Evolutionary conservation across 805 yeast species (phyloP).

Genomic region (Candida sakaeoensis): DNA sequence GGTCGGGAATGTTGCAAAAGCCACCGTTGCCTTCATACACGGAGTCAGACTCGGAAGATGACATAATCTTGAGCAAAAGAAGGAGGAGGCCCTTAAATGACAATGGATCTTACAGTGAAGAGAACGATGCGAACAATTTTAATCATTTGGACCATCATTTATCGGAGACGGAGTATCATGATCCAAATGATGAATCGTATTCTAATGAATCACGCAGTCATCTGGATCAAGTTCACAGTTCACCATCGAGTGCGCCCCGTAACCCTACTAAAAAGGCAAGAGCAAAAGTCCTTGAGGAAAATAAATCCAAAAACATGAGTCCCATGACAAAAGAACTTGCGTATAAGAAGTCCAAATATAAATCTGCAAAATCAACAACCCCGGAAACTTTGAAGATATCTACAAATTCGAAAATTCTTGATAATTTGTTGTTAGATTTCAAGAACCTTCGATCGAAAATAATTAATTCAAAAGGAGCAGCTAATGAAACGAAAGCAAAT

Average conservation of each 20-base stretch:
- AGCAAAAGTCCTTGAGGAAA: conserved; percentile 1
- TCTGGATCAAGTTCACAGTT: conserved; percentile 7
- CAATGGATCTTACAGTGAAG: not conserved
- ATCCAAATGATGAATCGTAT: not conserved
- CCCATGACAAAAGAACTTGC: too few species aligned
- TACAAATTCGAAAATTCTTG: not conserved
- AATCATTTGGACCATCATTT: not conserved
- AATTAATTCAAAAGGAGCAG: not conserved
- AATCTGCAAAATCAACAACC: too few species aligned
- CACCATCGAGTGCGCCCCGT: not conserved
- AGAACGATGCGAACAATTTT: not conserved
- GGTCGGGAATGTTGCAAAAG: not conserved
- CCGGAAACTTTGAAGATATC: too few species aligned
- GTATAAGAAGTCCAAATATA: too few species aligned
- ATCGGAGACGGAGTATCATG: not conserved
- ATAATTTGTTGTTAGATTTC: not conserved
- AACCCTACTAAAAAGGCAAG: conserved; percentile 2
- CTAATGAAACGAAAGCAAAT: not conserved
- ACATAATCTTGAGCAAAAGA: conserved; percentile 4
- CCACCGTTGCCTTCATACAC: not conserved
- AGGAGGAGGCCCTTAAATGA: not conserved
- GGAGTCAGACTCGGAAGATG: conserved; percentile 5
- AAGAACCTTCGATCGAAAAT: not conserved
- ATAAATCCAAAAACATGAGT: not conserved
- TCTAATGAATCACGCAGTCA: conserved; percentile 3